Base-by-base conservation (phyloP, 129 eudicot species). In the Lonicera japonica region DNA sequence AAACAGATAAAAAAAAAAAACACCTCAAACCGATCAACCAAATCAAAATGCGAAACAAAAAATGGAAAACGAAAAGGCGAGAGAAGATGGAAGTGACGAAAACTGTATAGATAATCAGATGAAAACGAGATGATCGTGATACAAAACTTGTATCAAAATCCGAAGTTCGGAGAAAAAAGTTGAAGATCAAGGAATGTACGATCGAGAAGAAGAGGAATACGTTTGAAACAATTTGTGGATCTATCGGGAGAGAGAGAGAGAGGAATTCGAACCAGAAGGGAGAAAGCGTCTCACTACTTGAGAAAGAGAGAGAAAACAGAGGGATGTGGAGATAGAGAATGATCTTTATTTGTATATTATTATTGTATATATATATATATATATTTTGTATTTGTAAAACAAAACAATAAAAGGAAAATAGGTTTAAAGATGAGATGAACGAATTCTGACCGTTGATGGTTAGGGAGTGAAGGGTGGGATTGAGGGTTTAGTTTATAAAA, bases 381-480 rank as follows among this genome's bases (percentile, higher is more conserved):
- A 41, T 62, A 22, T 21, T 11, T 60, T 11, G 53, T 22, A 8
- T n/a, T n/a, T n/a, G n/a, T 43, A 14, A 19, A 45, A 1, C 15
- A 24, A 63, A n/a, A n/a, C n/a, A n/a, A 29, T 29, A 22, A 24
- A 50, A 34, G 68, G 58, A 11, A 24, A 63, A 50, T 63, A n/a
- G 13, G 17, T 48, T 63, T 25, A 29, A 1, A 1, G 6, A 1
- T 29, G 36, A 29, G 36, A 29, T 29, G 36, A 29, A 6, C 36
- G 36, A 1, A 29, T 29, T 2, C 2, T 17, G 29, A 24, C 68
- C 68, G 68, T 64, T 15, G 68, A 64, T 64, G 68, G 58, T 6
- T 25, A 52, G 0, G 5, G 14, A 19, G 51, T 65, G 20, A 38
- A 65, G 25, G 69, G 69, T 10, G 9, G 15, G 38, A 40, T 52